Base-by-base conservation (phyloP, 73 alveolate genomes). In the Paramecium sexaurelia region DNA sequence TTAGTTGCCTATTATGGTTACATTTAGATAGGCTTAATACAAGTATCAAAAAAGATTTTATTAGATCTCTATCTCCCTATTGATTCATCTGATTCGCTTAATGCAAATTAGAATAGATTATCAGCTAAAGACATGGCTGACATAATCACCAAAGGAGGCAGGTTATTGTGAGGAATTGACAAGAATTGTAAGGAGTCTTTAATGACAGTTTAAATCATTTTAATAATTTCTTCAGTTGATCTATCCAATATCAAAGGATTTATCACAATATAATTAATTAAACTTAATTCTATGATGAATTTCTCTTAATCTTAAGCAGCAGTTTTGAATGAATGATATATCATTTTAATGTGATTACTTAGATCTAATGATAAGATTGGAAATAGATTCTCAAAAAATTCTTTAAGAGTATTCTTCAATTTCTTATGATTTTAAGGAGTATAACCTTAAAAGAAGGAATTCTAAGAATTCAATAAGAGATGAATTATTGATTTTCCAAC, bases 1-100 rank as follows among this genome's bases (percentile, higher is more conserved):
- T 78, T 24, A 0, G 90, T 78, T 20, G 90, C 55, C 36, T 26
- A 39, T 20, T 78, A 15, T 1, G 90, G 75, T 22, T 19, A 5
- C 9, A 13, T 24, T 41, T 78, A 11, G 1, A 78, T 39, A 13
- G 90, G 90, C 0, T 26, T 41, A 2, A 78, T 39, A 78, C 29
- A 78, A 8, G 19, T 19, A 78, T 37, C 40, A 22, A 78, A 78
- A 26, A 41, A 78, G 45, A 19, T 29, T n/a, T 78, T 78, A 5
- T 78, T 29, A 13, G 43, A 29, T 78, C 90, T 78, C 17, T 78
- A 78, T 78, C 73, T 78, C n/a, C 90, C 90, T 29, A 78, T 45
- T 2, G 55, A 20, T 5, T 78, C 90, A 78, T 78, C 90, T 22
- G 55, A 37, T 78, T 78, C 90, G 13, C 61, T 29, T 15, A 78